These are phyloP conservation scores for Taiozyma sp. DNA, from an alignment of 1,139 yeast species.

Conservation along the genomic window DNA sequence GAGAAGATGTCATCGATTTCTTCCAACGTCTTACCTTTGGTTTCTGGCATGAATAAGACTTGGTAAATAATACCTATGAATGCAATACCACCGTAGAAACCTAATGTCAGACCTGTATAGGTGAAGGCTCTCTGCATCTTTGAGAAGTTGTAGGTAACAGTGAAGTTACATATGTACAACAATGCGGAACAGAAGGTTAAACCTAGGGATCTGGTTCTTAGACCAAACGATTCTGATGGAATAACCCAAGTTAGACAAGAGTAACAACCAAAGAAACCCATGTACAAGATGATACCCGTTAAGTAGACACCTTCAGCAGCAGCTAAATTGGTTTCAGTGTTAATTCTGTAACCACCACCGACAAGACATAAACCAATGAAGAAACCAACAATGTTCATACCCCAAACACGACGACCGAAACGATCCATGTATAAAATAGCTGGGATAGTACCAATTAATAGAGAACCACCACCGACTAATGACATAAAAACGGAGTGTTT, in stretches of 20 bases:
- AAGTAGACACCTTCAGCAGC: conserved; percentile 53
- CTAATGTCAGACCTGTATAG: conserved; percentile 54
- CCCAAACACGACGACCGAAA: conserved; percentile 44
- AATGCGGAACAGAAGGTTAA: conserved; percentile 53
- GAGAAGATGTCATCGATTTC: conserved; percentile 51
- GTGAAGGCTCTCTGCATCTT: conserved; percentile 55
- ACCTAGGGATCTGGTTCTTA: conserved; percentile 44
- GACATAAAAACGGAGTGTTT: conserved; percentile 50
- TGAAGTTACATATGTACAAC: conserved; percentile 59
- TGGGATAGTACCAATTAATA: conserved; percentile 56
- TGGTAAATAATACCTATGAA: conserved; percentile 54
- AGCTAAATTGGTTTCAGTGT: conserved; percentile 32
- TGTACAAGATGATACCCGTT: conserved; percentile 56
- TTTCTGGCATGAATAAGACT: conserved; percentile 50
- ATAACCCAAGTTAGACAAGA: conserved; percentile 57
- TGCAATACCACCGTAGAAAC: conserved; percentile 63
- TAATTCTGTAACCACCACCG: conserved; percentile 47
- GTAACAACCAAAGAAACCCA: conserved; percentile 63
- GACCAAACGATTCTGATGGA: conserved; percentile 45
- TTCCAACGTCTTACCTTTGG: conserved; percentile 53
- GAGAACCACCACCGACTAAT: conserved; percentile 58
- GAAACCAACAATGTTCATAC: conserved; percentile 41
- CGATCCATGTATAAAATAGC: conserved; percentile 57
- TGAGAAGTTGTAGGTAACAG: conserved; percentile 53
- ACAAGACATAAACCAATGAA: conserved; percentile 52